Evolutionary conservation across 371 early-diverging fungal species (phyloP).

Genomic region (Parasitella parasitica): DNA sequence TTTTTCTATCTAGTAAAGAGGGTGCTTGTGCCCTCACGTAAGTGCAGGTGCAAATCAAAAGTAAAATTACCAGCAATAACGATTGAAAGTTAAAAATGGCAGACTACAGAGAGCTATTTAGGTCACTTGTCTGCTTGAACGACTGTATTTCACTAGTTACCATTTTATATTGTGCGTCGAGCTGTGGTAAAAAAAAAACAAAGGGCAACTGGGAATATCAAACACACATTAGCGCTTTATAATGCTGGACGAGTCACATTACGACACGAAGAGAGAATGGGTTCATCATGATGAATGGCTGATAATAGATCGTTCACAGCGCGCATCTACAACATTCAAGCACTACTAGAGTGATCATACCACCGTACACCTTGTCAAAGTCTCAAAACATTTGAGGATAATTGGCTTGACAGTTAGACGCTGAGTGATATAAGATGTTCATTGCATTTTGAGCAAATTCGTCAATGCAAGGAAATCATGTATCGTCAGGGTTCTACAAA

Average conservation of each 20-base stretch:
- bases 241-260: not conserved
- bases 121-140: not conserved
- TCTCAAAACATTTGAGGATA: too few relatives aligned
- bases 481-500: too few relatives aligned
- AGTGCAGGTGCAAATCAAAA: slow-evolving; percentile 79
- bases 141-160: not conserved
- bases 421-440: too few relatives aligned
- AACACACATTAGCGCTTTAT: not conserved
- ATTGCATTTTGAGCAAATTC: too few relatives aligned
- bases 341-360: too few relatives aligned
- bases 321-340: too few relatives aligned
- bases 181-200: not conserved
- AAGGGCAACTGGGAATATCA: not conserved
- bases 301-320: not conserved
- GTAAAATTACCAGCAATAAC: slow-evolving; percentile 69
- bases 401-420: too few relatives aligned
- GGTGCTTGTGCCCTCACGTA: slow-evolving; percentile 77
- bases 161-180: not conserved
- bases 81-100: slow-evolving; percentile 84
- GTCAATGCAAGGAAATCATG: too few relatives aligned
- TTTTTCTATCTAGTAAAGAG: slow-evolving; percentile 66
- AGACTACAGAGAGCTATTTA: slow-evolving; percentile 40
- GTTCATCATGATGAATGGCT: too few relatives aligned
- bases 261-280: not conserved
- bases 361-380: too few relatives aligned